These are phyloP conservation scores for Acephala macrosclerotiorum DNA, from an alignment of 2,329 filamentous ascomycete species.

Conservation along the genomic window DNA sequence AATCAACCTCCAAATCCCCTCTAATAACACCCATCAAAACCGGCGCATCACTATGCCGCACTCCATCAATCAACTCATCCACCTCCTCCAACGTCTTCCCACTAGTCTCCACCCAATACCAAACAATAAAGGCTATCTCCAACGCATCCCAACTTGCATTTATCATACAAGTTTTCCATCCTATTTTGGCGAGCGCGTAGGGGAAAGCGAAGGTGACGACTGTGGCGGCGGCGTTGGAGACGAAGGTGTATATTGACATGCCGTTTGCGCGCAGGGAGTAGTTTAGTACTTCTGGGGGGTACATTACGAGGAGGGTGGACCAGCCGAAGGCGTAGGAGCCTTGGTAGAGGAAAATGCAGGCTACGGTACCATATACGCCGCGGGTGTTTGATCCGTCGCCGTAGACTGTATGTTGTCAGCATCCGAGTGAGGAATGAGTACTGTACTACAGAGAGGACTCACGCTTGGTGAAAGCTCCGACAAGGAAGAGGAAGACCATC, in stretches of 20 bases:
- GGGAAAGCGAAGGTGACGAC: conserved; percentile 49
- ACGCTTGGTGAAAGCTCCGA: neutral
- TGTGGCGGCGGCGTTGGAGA: conserved; percentile 33
- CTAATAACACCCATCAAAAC: conserved; percentile 19
- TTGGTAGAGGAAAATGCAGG: conserved; percentile 59
- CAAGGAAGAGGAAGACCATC: neutral
- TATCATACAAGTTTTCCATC: conserved; percentile 56
- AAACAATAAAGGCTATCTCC: conserved; percentile 34
- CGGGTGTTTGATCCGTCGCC: neutral
- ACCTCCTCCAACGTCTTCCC: conserved; percentile 49
- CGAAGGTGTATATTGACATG: conserved; percentile 47
- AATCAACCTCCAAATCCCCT: neutral
- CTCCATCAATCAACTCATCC: conserved; percentile 47
- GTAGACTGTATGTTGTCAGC: neutral
- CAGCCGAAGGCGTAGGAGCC: conserved; percentile 57
- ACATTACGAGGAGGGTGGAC: conserved; percentile 56
- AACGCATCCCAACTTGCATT: conserved; percentile 43
- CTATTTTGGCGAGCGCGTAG: conserved; percentile 51
- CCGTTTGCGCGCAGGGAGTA: conserved; percentile 58
- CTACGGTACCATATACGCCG: conserved; percentile 52
- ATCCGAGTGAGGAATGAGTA: neutral
- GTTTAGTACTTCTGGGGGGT: conserved; percentile 57
- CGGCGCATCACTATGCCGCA: conserved; percentile 40
- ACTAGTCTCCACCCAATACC: conserved; percentile 49
- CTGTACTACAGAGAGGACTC: neutral